Percentiles rank a stretch among this genome's conserved stretches.
phyloP scores from a whole-genome alignment of 257 asterid species.

The Ehretia macrophylla region DNA sequence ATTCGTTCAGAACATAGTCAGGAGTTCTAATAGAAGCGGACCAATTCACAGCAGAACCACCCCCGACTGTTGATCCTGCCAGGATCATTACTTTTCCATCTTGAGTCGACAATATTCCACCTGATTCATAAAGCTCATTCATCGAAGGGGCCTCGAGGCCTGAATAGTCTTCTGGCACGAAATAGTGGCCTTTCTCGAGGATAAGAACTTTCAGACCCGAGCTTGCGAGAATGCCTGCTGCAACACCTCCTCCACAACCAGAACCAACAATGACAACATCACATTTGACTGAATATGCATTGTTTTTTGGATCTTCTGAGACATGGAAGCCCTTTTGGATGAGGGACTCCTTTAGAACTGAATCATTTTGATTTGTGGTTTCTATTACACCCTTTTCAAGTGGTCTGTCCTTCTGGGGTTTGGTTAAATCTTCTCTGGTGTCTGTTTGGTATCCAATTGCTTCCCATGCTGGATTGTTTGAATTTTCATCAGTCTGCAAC shows the following conservation, averaged over 20 bases:
- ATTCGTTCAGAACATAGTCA: constrained; percentile 56
- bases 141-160: constrained; percentile 81
- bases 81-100: constrained; percentile 70
- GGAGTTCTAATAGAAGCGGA: constrained; percentile 85
- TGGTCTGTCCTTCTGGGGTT: constrained; percentile 39
- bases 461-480: constrained; percentile 64
- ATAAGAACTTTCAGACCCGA: constrained; percentile 71
- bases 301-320: constrained; percentile 29
- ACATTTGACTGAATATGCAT: constrained; percentile 45
- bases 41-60: constrained; percentile 84
- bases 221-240: constrained; percentile 72
- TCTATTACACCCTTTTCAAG: constrained; percentile 76
- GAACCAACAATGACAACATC: constrained; percentile 92
- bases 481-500: constrained; percentile 64
- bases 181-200: constrained; percentile 84
- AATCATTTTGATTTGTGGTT: constrained; percentile 36
- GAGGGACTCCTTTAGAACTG: constrained; percentile 51
- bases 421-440: constrained; percentile 10
- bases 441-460: constrained; percentile 64
- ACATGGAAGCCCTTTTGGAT: constrained; percentile 44
- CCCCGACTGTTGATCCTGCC: constrained; percentile 79
- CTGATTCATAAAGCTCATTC: constrained; percentile 59
- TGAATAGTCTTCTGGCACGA: constrained; percentile 67
- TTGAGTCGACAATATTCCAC: constrained; percentile 55
- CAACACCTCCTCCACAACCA: constrained; percentile 90